Percentiles rank a stretch among this genome's conserved stretches.
phyloP scores from a whole-genome alignment of 331 rosid species.

The Rosa hybrid region DNA sequence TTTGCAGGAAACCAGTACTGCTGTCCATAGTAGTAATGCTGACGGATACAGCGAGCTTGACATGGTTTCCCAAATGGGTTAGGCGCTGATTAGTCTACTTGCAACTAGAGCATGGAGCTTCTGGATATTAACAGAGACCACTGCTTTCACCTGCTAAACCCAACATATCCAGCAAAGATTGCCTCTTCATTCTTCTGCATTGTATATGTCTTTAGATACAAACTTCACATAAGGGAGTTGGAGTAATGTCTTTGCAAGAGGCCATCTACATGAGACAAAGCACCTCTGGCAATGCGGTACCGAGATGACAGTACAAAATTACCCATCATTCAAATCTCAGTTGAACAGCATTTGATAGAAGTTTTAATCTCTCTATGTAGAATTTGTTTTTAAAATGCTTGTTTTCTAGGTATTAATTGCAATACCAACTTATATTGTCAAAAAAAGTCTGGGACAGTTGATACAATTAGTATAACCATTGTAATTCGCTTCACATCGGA shows the following conservation, averaged over 20 bases:
- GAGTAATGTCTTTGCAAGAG: conserved; percentile 16
- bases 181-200: conserved; percentile 19
- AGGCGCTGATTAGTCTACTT: conserved; percentile 15
- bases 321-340: conserved; percentile 17
- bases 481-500: background rate
- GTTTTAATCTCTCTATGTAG: conserved; percentile 15
- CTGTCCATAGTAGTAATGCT: conserved; percentile 28
- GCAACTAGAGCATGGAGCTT: conserved; percentile 15
- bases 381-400: conserved; percentile 22
- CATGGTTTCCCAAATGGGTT: conserved; percentile 22
- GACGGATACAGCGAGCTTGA: conserved; percentile 45
- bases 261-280: conserved; percentile 6
- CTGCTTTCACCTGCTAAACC: conserved; percentile 19
- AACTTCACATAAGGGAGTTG: conserved; percentile 13
- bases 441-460: conserved; percentile 11
- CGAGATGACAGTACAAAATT: conserved; percentile 13
- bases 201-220: conserved; percentile 26
- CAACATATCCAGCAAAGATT: conserved; percentile 7
- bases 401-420: conserved; percentile 26
- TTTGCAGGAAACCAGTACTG: conserved; percentile 39
- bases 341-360: conserved; percentile 22
- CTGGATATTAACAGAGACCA: background rate
- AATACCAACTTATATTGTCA: conserved; percentile 26
- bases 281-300: conserved; percentile 22
- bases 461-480: background rate